Evolutionary conservation across 495 filamentous ascomycete species (phyloP).

Genomic region (Penicillium goetzii): DNA sequence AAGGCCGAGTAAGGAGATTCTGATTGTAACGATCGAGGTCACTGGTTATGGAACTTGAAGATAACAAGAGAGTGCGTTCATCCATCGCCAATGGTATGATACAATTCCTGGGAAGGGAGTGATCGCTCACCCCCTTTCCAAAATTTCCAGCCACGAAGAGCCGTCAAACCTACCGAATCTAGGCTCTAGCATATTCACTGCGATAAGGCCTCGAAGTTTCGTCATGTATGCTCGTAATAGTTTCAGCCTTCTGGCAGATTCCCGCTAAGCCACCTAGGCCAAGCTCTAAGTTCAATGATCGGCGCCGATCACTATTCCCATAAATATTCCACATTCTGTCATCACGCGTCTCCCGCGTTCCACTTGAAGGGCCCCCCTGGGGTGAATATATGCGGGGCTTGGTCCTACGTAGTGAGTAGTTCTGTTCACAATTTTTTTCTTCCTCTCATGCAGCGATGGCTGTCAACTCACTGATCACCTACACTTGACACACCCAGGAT

Average conservation of each 20-base stretch:
- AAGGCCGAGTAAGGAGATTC: slow-evolving; percentile 9
- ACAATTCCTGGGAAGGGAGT: neutral
- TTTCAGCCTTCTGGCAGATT: slow-evolving; percentile 7
- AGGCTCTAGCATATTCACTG: neutral
- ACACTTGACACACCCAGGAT: slow-evolving; percentile 22
- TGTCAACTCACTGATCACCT: slow-evolving; percentile 19
- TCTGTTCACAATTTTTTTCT: slow-evolving; percentile 26
- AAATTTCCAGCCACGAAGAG: neutral
- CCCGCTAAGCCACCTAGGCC: slow-evolving; percentile 27
- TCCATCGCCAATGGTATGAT: neutral
- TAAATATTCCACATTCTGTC: slow-evolving; percentile 39
- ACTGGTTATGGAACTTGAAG: neutral
- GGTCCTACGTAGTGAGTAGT: slow-evolving; percentile 29
- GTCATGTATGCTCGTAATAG: neutral
- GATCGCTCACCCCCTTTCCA: neutral
- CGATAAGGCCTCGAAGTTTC: neutral
- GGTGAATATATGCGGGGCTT: slow-evolving; percentile 34
- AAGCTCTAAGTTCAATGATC: slow-evolving; percentile 37
- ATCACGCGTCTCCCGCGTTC: slow-evolving; percentile 38
- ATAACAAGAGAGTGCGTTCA: neutral
- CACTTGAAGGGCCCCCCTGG: slow-evolving; percentile 32
- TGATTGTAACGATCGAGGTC: neutral
- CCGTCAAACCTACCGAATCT: neutral
- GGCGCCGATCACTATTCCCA: slow-evolving; percentile 29
- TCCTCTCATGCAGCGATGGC: slow-evolving; percentile 25